Base-by-base conservation (phyloP, 805 yeast species). In the Metschnikowia gelsemii region DNA sequence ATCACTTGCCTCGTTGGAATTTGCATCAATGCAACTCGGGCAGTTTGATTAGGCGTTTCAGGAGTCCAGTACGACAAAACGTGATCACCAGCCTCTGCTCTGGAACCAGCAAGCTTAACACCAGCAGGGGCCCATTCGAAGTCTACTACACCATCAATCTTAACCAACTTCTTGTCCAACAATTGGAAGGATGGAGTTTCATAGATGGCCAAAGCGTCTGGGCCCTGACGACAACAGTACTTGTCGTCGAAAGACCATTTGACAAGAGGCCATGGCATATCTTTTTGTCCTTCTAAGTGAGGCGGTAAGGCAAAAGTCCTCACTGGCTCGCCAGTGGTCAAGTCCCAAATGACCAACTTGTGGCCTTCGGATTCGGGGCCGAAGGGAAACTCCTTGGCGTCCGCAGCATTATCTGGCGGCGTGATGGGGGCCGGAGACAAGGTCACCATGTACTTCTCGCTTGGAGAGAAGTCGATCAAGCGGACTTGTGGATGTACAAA, bases 11-110 rank as follows among this genome's bases (percentile, higher is more conserved):
- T 86, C 20, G 88, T 74, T 45, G 96, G 95, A 40, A 90, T 78
- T 57, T 87, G 88, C 81, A 93, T 83, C 49, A 93, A 69, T 18
- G 95, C 79, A 44, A 91, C 98, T 64, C 95, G 84, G 21, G 99
- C 97, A 32, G 96, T 85, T 72, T 90, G 96, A 66, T 93, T 91
- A 49, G 76, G 65, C 40, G 81, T 70, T 71, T 93, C 99, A 41
- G 99, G 99, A 34, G 96, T 89, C 99, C 99, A 93, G 72, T 84
- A 93, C 23, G 95, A 82, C 53, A 93, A 75, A 25, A 89, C 69
- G 55, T 82, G 82, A 42, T 82, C 81, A 40, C 75, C 76, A 31
- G 72, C 75, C 43, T 74, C 79, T 28, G 62, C 70, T 44, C 69
- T 75, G 40, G 79, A 67, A 44, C 76, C 78, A 32, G 80, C 77